These are phyloP conservation scores for Prototheca wickerhamii DNA, from an alignment of 163 green algal genomes.

Conservation along the genomic window DNA sequence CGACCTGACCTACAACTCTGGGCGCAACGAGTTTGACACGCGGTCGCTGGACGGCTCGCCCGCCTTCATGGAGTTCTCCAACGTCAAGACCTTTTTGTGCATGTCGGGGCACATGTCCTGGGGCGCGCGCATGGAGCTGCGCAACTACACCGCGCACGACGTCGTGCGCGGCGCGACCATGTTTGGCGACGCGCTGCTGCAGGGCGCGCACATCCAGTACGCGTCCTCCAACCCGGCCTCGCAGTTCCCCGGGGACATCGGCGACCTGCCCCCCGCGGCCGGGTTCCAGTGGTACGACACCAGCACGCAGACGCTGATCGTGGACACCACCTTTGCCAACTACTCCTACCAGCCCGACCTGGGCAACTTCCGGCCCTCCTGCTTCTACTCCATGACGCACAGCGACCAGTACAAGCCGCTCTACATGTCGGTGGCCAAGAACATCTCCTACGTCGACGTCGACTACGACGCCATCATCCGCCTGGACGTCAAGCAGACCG, in stretches of 20 bases:
- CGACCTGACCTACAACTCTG: slow-evolving; percentile 41
- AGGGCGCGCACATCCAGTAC: slow-evolving; percentile 20
- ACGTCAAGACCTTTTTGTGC: slow-evolving; percentile 40
- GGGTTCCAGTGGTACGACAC: slow-evolving; percentile 63
- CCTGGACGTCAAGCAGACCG: slow-evolving; percentile 23
- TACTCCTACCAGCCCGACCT: slow-evolving; percentile 41
- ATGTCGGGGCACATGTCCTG: slow-evolving; percentile 38
- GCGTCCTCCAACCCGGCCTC: neutral
- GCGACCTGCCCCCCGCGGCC: slow-evolving; percentile 32
- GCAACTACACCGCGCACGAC: slow-evolving; percentile 36
- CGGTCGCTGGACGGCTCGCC: neutral
- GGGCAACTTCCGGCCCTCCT: slow-evolving; percentile 17
- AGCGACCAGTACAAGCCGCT: slow-evolving; percentile 55
- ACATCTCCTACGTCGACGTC: slow-evolving; percentile 36
- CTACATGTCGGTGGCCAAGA: slow-evolving; percentile 21
- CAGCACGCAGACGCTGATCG: slow-evolving; percentile 41
- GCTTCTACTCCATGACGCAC: slow-evolving; percentile 39
- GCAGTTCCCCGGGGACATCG: slow-evolving; percentile 18
- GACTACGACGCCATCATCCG: slow-evolving; percentile 34
- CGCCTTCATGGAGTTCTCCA: slow-evolving; percentile 20
- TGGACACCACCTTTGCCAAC: slow-evolving; percentile 49
- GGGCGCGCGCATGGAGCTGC: slow-evolving; percentile 29
- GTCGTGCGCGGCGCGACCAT: slow-evolving; percentile 39
- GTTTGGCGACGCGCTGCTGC: slow-evolving; percentile 34
- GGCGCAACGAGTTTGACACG: slow-evolving; percentile 38